Base-by-base conservation (phyloP, 2,329 filamentous ascomycete species). In the Monosporascus sp. region DNA sequence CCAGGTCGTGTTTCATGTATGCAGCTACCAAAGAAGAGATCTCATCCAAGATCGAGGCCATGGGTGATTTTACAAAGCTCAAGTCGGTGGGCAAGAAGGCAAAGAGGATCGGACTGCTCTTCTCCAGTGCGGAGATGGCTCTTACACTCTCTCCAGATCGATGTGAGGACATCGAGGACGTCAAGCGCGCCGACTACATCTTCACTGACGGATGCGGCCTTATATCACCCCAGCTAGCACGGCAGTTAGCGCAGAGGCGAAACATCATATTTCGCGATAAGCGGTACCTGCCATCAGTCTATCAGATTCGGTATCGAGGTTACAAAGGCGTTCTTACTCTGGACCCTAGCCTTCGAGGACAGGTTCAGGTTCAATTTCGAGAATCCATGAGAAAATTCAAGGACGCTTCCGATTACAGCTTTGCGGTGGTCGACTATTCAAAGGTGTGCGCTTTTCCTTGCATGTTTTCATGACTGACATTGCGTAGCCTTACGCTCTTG, bases 171-270 rank as follows among this genome's bases (percentile, higher is more conserved):
- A 72, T 74, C 43, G 60, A 66, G 2, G 72, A 74, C 49, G 62
- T 73, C 38, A 62, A 70, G 52, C 55, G 52, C 7, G 58, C 64
- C 24, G 70, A 72, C 44, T 74, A 71, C 53, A 65, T 67, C 47
- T 75, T 73, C 50, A 75, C 73, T 15, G 72, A 75, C 51, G 72
- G 71, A 6, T 75, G 73, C 51, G 72, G 73, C 2, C 53, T 73
- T 4, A 69, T 74, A 45, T 66, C 69, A 0, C 57, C 59, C 0
- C 50, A 60, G 7, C 57, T 74, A 9, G 71, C 70, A 11, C 58
- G 57, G 25, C 58, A 67, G 8, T 54, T 74, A n/a, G 66, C 65
- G 8, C 61, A 68, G 43, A 63, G 60, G 45, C 60, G 59, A 7
- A 60, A 67, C 22, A 69, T 74, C 9, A 52, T 64, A 5, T 72